Percentiles rank a stretch among this genome's conserved stretches.
These are phyloP conservation scores for Brettanomyces anomalus DNA, from an alignment of 805 yeast genomes.

Conservation along the genomic window DNA sequence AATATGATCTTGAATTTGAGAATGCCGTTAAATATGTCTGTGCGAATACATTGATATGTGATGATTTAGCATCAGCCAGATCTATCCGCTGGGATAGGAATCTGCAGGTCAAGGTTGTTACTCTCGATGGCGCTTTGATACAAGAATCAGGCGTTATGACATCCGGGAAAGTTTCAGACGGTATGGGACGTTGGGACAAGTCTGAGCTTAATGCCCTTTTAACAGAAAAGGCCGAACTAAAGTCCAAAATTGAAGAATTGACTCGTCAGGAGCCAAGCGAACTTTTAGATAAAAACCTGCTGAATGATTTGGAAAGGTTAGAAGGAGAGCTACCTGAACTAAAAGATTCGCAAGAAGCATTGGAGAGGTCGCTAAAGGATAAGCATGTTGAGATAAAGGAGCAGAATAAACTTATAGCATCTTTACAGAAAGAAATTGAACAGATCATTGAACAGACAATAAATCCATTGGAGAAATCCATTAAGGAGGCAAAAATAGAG, in stretches of 20 bases:
- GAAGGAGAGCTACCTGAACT: conserved; percentile 27
- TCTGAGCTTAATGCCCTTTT: conserved; percentile 49
- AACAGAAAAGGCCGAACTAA: conserved; percentile 41
- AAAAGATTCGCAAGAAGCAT: conserved; percentile 19
- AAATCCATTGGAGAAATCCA: conserved; percentile 18
- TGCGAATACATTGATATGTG: conserved; percentile 73
- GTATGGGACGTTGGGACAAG: conserved; percentile 64
- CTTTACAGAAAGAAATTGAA: conserved; percentile 11
- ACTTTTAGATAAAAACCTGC: conserved; percentile 43
- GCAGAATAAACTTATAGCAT: conserved; percentile 24
- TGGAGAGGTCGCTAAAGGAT: conserved; percentile 23
- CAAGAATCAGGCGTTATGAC: conserved; percentile 87
- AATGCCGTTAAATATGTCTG: conserved; percentile 75
- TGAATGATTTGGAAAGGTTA: conserved; percentile 43
- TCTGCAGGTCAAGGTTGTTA: conserved; percentile 57
- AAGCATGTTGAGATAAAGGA: conserved; percentile 40
- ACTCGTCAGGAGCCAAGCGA: conserved; percentile 42
- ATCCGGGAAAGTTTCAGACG: conserved; percentile 62
- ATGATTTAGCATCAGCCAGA: conserved; percentile 58
- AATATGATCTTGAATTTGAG: conserved; percentile 58
- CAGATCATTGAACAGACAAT: conserved; percentile 13
- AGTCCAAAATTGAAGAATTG: conserved; percentile 34
- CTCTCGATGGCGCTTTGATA: conserved; percentile 77
- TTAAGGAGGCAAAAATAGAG: conserved; percentile 15
- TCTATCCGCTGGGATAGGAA: conserved; percentile 58